Conservation (phyloP, 73 alveolate species). For the Paramecium caudatum region DNA sequence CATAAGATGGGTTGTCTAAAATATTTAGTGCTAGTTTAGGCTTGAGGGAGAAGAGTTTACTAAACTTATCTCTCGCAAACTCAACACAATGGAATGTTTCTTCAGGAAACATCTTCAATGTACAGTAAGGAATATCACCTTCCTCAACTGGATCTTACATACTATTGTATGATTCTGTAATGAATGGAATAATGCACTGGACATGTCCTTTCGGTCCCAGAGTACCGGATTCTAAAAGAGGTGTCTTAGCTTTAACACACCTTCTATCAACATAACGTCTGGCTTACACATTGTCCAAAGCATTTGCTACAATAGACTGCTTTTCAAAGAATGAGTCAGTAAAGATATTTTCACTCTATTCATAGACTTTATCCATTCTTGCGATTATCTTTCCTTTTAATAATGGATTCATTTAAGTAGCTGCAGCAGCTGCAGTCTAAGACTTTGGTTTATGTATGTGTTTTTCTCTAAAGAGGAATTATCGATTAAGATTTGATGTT, state of each 20-base stretch:
- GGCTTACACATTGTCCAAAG: slow-evolving; percentile 95
- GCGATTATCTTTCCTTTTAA: slow-evolving; percentile 87
- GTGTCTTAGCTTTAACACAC: slow-evolving; percentile 87
- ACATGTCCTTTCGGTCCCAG: slow-evolving; percentile 98
- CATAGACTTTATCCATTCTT: slow-evolving; percentile 93
- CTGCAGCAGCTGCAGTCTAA: slow-evolving; percentile 97
- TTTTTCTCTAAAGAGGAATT: slow-evolving; percentile 96
- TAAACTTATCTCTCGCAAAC: slow-evolving; percentile 96
- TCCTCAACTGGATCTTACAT: slow-evolving; percentile 94
- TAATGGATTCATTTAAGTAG: slow-evolving; percentile 90
- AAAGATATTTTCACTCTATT: slow-evolving; percentile 90
- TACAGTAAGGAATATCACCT: slow-evolving; percentile 95
- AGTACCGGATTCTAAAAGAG: slow-evolving; percentile 95
- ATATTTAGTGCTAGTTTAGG: slow-evolving; percentile 85
- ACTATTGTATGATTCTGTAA: slow-evolving; percentile 93
- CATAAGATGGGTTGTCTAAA: slow-evolving; percentile 81
- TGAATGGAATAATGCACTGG: slow-evolving; percentile 90
- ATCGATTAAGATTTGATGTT: slow-evolving; percentile 91
- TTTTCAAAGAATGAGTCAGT: slow-evolving; percentile 85
- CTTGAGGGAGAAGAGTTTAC: slow-evolving; percentile 87
- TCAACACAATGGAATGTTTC: slow-evolving; percentile 97
- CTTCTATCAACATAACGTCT: slow-evolving; percentile 94
- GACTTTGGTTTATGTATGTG: slow-evolving; percentile 93
- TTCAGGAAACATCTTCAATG: slow-evolving; percentile 98
- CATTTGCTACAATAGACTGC: slow-evolving; percentile 90